Evolutionary conservation across 1,284 basidiomycete genomes (phyloP), one percentile per base, ranked within the genome.

Genomic region (Coniophora puteana): DNA sequence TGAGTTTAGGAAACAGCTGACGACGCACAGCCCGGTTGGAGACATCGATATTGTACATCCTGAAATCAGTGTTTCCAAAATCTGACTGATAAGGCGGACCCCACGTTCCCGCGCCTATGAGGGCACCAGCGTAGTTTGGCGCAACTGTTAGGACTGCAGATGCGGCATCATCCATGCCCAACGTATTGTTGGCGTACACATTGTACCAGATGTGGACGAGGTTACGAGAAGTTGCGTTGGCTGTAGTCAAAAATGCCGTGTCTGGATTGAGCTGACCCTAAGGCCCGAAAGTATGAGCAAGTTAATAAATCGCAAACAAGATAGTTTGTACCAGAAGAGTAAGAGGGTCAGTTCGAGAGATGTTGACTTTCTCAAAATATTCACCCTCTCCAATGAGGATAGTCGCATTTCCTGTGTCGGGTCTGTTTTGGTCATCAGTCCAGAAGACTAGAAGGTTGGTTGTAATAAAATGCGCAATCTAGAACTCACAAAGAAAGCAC

Each of bases 41-140:
- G 45, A 80, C 76, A 51, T 81, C 73, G 45, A 83, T 73, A 48
- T 82, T 82, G 46, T 82, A 81, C 5, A 72, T 72, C 49, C 71
- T 78, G 60, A 81, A 80, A 51, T 82, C 74, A 10, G 57, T 55
- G 44, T 69, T 77, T 0, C 78, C 78, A 43, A 75, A 78, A 4
- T 67, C 55, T 0, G 73, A 69, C 47, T 78, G 76, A 8, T 75
- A 56, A 4, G 76, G 74, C 0, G 76, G 75, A 1, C 76, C 77
- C 11, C 68, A 74, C 2, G 76, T 67, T 1, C 77, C 76, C 3
- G 75, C 70, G 4, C 76, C 76, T 38, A 79, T 78, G 27, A 79
- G 57, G 13, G 76, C 72, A 4, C 69, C 74, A 38, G 71, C 68
- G 56, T 68, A 69, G 1, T 72, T 71, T 1, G 77, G 76, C 3